Percentiles rank a stretch among this genome's conserved stretches.
Evolutionary conservation across 495 filamentous ascomycete genomes (phyloP).

Genomic region (Thermochaetoides thermophila): DNA sequence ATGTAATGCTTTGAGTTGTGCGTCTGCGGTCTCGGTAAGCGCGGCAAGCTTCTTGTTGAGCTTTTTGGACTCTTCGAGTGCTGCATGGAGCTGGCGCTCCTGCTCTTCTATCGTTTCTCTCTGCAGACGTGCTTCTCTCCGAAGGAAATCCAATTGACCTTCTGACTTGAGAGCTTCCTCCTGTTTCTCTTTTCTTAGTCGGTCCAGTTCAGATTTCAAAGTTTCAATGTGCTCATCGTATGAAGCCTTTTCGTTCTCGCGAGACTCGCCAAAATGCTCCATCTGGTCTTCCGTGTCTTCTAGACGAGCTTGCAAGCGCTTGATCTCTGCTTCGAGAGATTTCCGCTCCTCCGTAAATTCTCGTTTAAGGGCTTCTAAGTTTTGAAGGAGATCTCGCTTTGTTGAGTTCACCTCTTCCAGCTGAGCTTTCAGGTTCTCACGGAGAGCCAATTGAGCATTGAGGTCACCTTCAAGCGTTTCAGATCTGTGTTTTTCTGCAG

Average conservation of each 20-base stretch:
- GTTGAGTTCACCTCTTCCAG: conserved; percentile 76
- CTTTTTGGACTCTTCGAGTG: conserved; percentile 35
- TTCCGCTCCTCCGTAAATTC: conserved; percentile 79
- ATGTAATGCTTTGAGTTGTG: conserved; percentile 41
- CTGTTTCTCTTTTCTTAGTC: conserved; percentile 36
- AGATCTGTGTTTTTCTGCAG: conserved; percentile 35
- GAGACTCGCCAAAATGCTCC: conserved; percentile 65
- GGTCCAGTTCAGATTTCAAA: conserved; percentile 56
- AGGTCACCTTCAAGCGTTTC: conserved; percentile 47
- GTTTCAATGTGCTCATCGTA: conserved; percentile 52
- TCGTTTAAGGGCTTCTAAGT: conserved; percentile 78
- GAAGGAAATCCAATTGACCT: conserved; percentile 39
- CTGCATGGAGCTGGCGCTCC: conserved; percentile 36
- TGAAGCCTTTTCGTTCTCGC: conserved; percentile 59
- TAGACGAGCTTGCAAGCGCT: conserved; percentile 52
- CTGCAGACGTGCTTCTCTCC: conserved; percentile 40
- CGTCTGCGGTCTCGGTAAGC: conserved; percentile 30
- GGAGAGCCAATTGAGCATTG: conserved; percentile 36
- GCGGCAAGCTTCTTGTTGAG: conserved; percentile 37
- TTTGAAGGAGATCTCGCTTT: conserved; percentile 86
- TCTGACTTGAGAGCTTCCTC: conserved; percentile 42
- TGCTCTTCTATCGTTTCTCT: conserved; percentile 38
- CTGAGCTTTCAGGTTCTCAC: conserved; percentile 51
- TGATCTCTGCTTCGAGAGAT: conserved; percentile 63
- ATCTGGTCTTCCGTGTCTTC: conserved; percentile 87